Base-by-base conservation (phyloP, 2,329 filamentous ascomycete genomes). In the Metarhizium anisopliae region DNA sequence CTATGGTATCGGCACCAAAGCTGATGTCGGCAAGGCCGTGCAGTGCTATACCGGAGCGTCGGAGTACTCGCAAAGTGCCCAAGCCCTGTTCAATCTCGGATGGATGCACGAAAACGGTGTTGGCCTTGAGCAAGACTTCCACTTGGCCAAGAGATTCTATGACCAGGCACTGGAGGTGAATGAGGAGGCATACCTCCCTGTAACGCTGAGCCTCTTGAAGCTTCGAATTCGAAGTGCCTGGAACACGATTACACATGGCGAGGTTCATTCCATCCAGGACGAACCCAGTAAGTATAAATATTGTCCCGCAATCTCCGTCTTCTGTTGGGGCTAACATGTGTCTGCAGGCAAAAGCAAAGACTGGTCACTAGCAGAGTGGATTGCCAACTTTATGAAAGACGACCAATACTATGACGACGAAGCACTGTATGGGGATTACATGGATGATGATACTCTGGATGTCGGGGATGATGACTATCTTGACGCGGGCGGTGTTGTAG, bases 41-140 rank as follows among this genome's bases (percentile, higher is more conserved):
- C 85, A 88, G 49, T 99, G 94, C 74, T 99, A 99, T 65, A 87
- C 89, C 54, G 89, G 90, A 4, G 94, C 94, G 1, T 92, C 92
- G 0, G 94, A 99, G 67, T 91, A 89, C 58, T 85, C 93, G 62
- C 87, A 91, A 66, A 95, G 90, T 63, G 94, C 93, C 2, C 95
- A 99, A 72, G 94, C 95, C 14, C 83, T 96, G 56, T 99, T 91
- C 82, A 97, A 99, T 65, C 77, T 99, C 14, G 95, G 94, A 5
- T 99, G 94, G 94, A 97, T 99, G 93, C 91, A 99, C 66, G 94
- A 99, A 72, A 96, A 97, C 66, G 94, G 94, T 7, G 79, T 97
- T 52, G 90, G 92, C 2, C 82, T 97, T 20, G 87, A 89, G 55
- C 94, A 99, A 68, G 94, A 99, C 67, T 99, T 95, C 69, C 94